These are phyloP conservation scores for Allium cepa DNA, from an alignment of 106 monocot species.

Conservation along the genomic window DNA sequence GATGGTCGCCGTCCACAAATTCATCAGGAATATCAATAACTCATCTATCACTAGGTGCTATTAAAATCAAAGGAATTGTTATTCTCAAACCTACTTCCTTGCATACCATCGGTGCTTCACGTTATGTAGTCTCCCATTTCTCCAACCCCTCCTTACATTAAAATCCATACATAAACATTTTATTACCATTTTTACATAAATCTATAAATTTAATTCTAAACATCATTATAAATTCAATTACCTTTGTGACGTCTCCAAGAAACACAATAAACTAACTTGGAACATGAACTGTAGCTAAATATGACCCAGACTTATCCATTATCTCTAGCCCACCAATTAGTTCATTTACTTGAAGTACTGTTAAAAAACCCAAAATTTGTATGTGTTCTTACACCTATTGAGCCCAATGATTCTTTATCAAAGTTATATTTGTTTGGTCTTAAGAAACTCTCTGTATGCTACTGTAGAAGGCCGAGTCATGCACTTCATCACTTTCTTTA, in stretches of 20 bases:
- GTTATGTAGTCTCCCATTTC: slow-evolving; percentile 51
- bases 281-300: slow-evolving; percentile 28
- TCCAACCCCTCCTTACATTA: slow-evolving; percentile 24
- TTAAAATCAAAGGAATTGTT: slow-evolving; percentile 40
- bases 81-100: slow-evolving; percentile 19
- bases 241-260: slow-evolving; percentile 52
- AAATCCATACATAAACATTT: too few species aligned
- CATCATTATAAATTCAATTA: not conserved
- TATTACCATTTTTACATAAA: too few species aligned
- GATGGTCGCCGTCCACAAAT: slow-evolving; percentile 30
- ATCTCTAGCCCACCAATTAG: slow-evolving; percentile 47
- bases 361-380: slow-evolving; percentile 46
- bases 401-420: slow-evolving; percentile 33
- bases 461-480: too few species aligned
- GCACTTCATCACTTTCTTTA: too few species aligned
- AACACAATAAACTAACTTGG: slow-evolving; percentile 43
- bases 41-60: slow-evolving; percentile 31
- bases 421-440: slow-evolving; percentile 49
- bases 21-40: slow-evolving; percentile 14
- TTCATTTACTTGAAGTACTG: slow-evolving; percentile 53
- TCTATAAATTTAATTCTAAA: too few species aligned
- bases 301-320: slow-evolving; percentile 32
- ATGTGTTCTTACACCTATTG: slow-evolving; percentile 33
- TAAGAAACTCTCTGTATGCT: slow-evolving; percentile 11
- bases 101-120: slow-evolving; percentile 57